Base-by-base conservation (phyloP, 1,284 basidiomycete species). In the Porodaedalea pini region DNA sequence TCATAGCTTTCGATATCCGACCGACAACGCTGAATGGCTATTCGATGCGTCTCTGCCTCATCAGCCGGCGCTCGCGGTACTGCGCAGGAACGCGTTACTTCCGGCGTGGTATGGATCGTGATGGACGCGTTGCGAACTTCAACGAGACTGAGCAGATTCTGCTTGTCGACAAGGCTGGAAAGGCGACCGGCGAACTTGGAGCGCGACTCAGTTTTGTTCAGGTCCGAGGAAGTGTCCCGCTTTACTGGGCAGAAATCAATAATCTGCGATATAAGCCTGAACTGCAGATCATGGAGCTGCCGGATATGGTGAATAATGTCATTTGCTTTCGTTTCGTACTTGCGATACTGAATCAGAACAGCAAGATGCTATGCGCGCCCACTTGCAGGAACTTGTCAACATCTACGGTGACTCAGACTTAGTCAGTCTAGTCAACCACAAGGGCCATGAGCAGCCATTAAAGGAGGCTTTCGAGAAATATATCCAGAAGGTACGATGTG, bases 221-320 rank as follows among this genome's bases (percentile, higher is more conserved):
- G 75, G 94, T 90, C 54, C 81, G 97, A 64, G 97, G 97, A 7
- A 94, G 91, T 64, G 88, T 96, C 8, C 97, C 97, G 1, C 74
- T 99, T 17, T 98, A 89, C 71, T 99, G 97, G 97, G 92, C 93
- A 2, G 96, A 99, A 72, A 78, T 99, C 68, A 98, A 96, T 73
- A 99, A 94, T 49, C 70, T 99, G 62, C 82, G 94, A 62, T 99
- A 99, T 74, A 97, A 95, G 71, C 97, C 97, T 6, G 97, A 99
- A 71, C 75, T 99, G 58, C 92, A 95, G 72, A 83, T 99, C 63
- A 98, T 98, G 94, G 94, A 98, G 57, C 73, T 92, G 39, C 84
- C 86, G 54, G 85, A 92, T 63, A 91, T 94, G 31, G 90, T 90
- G 67, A 62, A 81, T 69, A 25, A 37, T 39, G 5, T 11, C 15